Evolutionary conservation across 1,284 basidiomycete genomes (phyloP), one percentile per base, ranked within the genome.

Genomic region (Pseudozyma flocculosa): DNA sequence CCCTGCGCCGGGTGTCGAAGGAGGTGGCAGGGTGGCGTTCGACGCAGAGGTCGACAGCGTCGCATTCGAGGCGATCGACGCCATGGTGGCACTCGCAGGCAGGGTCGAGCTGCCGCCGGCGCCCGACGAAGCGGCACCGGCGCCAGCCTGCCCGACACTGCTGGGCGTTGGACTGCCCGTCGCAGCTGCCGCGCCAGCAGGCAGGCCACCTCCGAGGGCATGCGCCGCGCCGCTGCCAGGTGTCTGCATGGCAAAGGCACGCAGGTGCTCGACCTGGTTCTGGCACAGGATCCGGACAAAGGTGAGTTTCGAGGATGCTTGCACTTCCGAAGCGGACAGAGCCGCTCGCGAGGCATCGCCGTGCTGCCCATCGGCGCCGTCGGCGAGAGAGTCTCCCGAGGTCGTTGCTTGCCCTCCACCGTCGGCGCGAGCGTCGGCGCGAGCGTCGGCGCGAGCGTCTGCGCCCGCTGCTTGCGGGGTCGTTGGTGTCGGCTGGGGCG

Each of bases 211-310:
- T 5, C 26, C 26, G 11, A 29, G 26, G 7, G 26, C 11, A 11
- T 29, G 37, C 37, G 17, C 37, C 15, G 17, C 37, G 15, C 37
- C 17, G 13, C 26, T n/a, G 9, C 26, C 26, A 11, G 45, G 46
- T 38, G 45, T 43, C 40, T 53, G 54, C 21, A 56, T 17, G 30
- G 24, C 42, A 41, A 59, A 57, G 14, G 51, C 58, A 32, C 54
- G 52, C 17, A 73, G 56, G 48, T 73, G 70, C 22, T 73, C 69
- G 26, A 49, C 64, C 42, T 63, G 50, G 36, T 73, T 73, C 39
- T 73, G 64, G 21, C 56, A 68, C n/a, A 73, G 55, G 36, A 70
- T 61, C 40, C 60, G 49, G 8, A 70, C 68, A 43, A 61, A 70
- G 43, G 64, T 47, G 15, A 52, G 53, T 18, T 41, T 50, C 17